Base-by-base conservation (phyloP, 768 basidiomycete genomes). In the Tulasnella sp. region DNA sequence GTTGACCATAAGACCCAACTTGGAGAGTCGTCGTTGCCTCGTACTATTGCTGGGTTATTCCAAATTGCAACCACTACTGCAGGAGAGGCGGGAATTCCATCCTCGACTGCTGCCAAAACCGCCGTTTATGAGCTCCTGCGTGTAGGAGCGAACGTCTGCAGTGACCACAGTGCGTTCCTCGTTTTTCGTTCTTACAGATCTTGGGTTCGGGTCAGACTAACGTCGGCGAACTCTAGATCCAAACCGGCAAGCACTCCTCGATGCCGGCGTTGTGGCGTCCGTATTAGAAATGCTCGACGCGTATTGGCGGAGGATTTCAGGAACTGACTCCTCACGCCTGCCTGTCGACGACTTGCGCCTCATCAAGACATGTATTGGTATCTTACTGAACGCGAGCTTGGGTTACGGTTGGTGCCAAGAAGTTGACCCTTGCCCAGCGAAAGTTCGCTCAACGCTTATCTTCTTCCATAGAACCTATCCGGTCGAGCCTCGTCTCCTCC, bases 131-230 rank as follows among this genome's bases (percentile, higher is more conserved):
- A 95, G 82, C 84, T 94, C 40, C 87, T 95, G 75, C 88, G 94
- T 78, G 90, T 94, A 18, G 90, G 90, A 35, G 94, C 94, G 16
- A 95, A 95, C 84, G 84, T 95, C 23, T 94, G 92, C 83, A 90
- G 93, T 85, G 93, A 95, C 82, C 93, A 95, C 81, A 90, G 93
- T 90, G 80, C 79, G 89, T 44, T 18, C 39, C 29, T 42, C n/a
- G 35, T 11, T 83, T 32, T 26, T 20, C 39, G 51, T 67, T 35
- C 72, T 55, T 13, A 35, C n/a, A 37, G 69, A 48, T 40, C 15
- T 18, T 4, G 44, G 16, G 16, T 51, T 76, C 26, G 7, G 32
- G n/a, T n/a, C 57, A 44, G 55, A 40, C 26, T 57, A 23, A 70
- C 55, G 44, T 44, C 18, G 37, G 15, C 51, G 23, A 26, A 37